A percentile compares a stretch with the other conserved stretches of the same genome.
These are phyloP conservation scores for Paxillus rubicundulus DNA, from an alignment of 768 basidiomycete genomes.

Conservation along the genomic window DNA sequence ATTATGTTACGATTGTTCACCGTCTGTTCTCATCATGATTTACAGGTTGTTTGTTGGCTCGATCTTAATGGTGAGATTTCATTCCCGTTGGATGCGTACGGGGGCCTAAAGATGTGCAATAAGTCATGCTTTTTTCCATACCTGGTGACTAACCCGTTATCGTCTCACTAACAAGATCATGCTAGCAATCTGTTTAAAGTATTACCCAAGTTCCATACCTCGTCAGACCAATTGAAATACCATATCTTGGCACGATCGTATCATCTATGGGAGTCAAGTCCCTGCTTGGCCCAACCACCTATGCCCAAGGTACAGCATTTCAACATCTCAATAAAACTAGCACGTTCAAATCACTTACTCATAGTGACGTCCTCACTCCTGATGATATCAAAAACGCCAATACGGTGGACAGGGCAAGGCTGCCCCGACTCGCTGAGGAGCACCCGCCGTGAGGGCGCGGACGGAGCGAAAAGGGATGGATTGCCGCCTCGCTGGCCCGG, in stretches of 20 bases:
- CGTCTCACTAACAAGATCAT: background rate
- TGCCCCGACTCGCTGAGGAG: too few relatives aligned
- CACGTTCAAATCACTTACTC: background rate
- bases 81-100: background rate
- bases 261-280: background rate
- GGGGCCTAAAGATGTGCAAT: background rate
- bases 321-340: too few relatives aligned
- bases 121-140: conserved; percentile 1
- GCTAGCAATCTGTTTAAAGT: background rate
- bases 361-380: background rate
- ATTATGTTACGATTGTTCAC: too few relatives aligned
- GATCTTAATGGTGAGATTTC: background rate
- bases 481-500: too few relatives aligned
- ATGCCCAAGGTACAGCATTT: background rate
- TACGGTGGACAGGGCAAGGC: too few relatives aligned
- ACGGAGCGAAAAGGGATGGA: too few relatives aligned
- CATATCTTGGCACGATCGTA: background rate
- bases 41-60: background rate
- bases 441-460: too few relatives aligned
- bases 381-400: background rate
- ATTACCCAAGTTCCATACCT: background rate
- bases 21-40: background rate
- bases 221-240: background rate
- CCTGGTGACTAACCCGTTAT: background rate
- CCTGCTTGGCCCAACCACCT: background rate